Evolutionary conservation across 495 filamentous ascomycete genomes (phyloP).

Genomic region (Penicillium bovifimosum): DNA sequence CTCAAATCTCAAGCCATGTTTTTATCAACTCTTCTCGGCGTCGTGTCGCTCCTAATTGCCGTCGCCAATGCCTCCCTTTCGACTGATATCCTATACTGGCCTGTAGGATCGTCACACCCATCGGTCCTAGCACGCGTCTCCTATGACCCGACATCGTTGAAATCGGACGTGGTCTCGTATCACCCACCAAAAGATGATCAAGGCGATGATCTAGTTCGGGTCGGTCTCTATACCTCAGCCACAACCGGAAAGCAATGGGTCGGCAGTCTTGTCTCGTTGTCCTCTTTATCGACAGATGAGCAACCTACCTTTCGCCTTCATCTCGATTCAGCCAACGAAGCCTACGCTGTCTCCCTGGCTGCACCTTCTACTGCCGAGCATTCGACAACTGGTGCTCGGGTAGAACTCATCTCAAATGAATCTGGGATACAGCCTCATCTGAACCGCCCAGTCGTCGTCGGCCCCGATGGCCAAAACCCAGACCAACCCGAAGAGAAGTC

Average conservation of each 20-base stretch:
- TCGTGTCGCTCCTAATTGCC: conserved; percentile 14
- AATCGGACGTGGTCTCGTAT: conserved; percentile 33
- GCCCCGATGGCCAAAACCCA: conserved; percentile 33
- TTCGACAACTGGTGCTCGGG: conserved; percentile 5
- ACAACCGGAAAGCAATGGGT: conserved; percentile 36
- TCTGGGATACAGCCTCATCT: conserved; percentile 34
- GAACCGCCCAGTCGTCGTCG: conserved; percentile 38
- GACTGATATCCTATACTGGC: conserved; percentile 40
- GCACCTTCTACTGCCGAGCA: conserved; percentile 4
- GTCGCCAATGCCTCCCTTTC: conserved; percentile 19
- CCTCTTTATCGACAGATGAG: conserved; percentile 21
- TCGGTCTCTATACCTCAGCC: conserved; percentile 33
- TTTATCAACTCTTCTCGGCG: conserved; percentile 14
- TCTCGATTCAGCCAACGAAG: conserved; percentile 28
- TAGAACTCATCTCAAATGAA: conserved; percentile 28
- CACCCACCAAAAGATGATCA: conserved; percentile 22
- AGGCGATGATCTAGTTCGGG: conserved; percentile 25
- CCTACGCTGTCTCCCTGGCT: conserved; percentile 34
- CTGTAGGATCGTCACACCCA: conserved; percentile 29
- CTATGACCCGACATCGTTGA: conserved; percentile 31
- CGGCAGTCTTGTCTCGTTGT: conserved; percentile 32
- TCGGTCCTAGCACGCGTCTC: conserved; percentile 38
- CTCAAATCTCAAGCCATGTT: conserved; percentile 18
- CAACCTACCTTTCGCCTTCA: conserved; percentile 34
- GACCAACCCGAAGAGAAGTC: conserved; percentile 38